These are phyloP conservation scores for Dioscorea zingiberensis DNA, from an alignment of 106 monocot genomes.

Conservation along the genomic window DNA sequence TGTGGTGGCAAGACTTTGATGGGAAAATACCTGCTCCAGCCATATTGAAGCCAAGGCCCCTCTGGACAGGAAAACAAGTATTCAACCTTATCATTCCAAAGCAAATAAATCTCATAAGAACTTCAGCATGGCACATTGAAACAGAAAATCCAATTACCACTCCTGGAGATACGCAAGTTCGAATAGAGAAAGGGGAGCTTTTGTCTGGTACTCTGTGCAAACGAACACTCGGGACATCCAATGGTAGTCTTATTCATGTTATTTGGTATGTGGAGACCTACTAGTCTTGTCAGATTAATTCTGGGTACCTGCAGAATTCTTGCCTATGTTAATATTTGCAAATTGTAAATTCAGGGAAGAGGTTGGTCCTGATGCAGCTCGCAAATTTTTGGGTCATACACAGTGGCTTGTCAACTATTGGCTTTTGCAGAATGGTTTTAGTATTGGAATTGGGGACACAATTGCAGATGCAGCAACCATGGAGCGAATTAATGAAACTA, in stretches of 20 bases:
- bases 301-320: too few species aligned
- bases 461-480: slow-evolving; percentile 97
- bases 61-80: slow-evolving; percentile 99
- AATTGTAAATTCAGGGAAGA: slow-evolving; percentile 71
- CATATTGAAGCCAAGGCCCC: slow-evolving; percentile 89
- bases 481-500: slow-evolving; percentile 98
- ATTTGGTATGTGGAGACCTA: slow-evolving; percentile 56
- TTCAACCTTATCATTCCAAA: slow-evolving; percentile 99
- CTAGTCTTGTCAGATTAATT: too few species aligned
- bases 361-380: slow-evolving; percentile 97
- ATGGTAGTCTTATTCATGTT: slow-evolving; percentile 93
- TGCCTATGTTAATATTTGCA: too few species aligned
- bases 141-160: slow-evolving; percentile 73
- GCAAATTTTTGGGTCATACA: slow-evolving; percentile 94
- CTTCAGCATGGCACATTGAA: slow-evolving; percentile 81
- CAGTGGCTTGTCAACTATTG: slow-evolving; percentile 99
- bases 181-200: slow-evolving; percentile 92
- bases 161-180: slow-evolving; percentile 88
- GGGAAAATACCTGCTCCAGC: slow-evolving; percentile 94
- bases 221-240: slow-evolving; percentile 79
- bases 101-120: slow-evolving; percentile 81
- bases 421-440: slow-evolving; percentile 92
- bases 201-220: slow-evolving; percentile 94
- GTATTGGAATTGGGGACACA: slow-evolving; percentile 97
- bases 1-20: slow-evolving; percentile 99